phyloP scores from a whole-genome alignment of 768 basidiomycete species.

The Lactarius indigo region DNA sequence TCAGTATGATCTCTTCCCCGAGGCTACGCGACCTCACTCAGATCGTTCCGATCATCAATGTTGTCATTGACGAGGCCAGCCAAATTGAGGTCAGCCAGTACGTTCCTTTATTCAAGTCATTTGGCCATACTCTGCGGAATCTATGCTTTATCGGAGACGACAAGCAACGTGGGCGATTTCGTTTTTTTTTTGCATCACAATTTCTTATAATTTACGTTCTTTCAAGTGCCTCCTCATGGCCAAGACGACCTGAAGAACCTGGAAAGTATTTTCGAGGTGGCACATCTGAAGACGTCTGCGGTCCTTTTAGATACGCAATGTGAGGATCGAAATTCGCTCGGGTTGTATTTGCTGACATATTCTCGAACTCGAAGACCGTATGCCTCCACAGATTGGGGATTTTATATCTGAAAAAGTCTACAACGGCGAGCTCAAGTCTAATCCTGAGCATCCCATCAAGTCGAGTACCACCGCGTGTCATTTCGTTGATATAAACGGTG shows the following conservation, averaged over 20 bases:
- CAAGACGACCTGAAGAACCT: slow-evolving; percentile 63
- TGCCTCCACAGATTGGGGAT: slow-evolving; percentile 76
- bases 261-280: slow-evolving; percentile 73
- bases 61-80: slow-evolving; percentile 39
- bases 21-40: slow-evolving; percentile 25
- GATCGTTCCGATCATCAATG: slow-evolving; percentile 30
- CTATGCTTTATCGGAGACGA: slow-evolving; percentile 43
- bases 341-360: slow-evolving; percentile 14
- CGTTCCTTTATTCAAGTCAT: slow-evolving; percentile 30
- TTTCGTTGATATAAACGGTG: slow-evolving; percentile 58
- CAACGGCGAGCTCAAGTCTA: slow-evolving; percentile 54
- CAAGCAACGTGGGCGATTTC: slow-evolving; percentile 36
- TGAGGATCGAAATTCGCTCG: slow-evolving; percentile 34
- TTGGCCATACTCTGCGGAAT: slow-evolving; percentile 31
- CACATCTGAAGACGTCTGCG: slow-evolving; percentile 48
- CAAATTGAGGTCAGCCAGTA: slow-evolving; percentile 33
- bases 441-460: slow-evolving; percentile 46
- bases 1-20: slow-evolving; percentile 65
- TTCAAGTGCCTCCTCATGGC: slow-evolving; percentile 74
- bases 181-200: neutral
- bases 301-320: slow-evolving; percentile 74
- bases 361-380: slow-evolving; percentile 53
- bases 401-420: slow-evolving; percentile 72
- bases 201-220: neutral
- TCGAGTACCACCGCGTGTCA: slow-evolving; percentile 45